Conservation (phyloP, 2,329 filamentous ascomycete species). For the Botrytis fabae region DNA sequence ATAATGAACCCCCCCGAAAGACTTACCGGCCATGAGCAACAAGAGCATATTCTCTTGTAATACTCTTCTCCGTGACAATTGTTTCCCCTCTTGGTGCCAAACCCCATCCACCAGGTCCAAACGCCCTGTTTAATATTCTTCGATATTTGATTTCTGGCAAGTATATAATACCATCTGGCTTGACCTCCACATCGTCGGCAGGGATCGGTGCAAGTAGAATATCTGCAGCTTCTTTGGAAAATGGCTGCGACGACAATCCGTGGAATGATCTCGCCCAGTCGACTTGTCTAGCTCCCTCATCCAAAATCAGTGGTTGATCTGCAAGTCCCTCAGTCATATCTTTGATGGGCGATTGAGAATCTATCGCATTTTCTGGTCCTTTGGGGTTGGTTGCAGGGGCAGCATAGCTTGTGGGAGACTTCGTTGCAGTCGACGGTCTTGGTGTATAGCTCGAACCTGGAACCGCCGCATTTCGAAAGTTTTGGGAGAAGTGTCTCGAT, state of each 20-base stretch:
- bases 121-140: constrained; percentile 82
- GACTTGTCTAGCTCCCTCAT: constrained; percentile 55
- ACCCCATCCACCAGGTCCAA: constrained; percentile 95
- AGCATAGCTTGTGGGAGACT: constrained; percentile 18
- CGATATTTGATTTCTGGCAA: constrained; percentile 98
- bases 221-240: constrained; percentile 62
- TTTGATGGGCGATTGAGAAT: constrained; percentile 39
- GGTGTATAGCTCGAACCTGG: constrained; percentile 35
- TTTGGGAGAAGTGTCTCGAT: constrained; percentile 33
- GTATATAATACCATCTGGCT: constrained; percentile 95
- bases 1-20: background rate
- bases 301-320: constrained; percentile 50
- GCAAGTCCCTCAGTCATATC: constrained; percentile 52
- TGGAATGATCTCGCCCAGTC: constrained; percentile 75
- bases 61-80: constrained; percentile 54
- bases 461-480: constrained; percentile 30
- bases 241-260: constrained; percentile 63
- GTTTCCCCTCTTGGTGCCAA: constrained; percentile 83
- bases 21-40: constrained; percentile 82
- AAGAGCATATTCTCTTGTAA: constrained; percentile 91
- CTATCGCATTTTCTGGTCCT: constrained; percentile 60
- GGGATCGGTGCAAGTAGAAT: constrained; percentile 64
- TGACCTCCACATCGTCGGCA: constrained; percentile 84
- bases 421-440: constrained; percentile 26
- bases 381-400: constrained; percentile 21